Evolutionary conservation across 169 alveolate genomes (phyloP), one percentile per base, ranked within the genome.

Genomic region (Amoebophrya sp.): DNA sequence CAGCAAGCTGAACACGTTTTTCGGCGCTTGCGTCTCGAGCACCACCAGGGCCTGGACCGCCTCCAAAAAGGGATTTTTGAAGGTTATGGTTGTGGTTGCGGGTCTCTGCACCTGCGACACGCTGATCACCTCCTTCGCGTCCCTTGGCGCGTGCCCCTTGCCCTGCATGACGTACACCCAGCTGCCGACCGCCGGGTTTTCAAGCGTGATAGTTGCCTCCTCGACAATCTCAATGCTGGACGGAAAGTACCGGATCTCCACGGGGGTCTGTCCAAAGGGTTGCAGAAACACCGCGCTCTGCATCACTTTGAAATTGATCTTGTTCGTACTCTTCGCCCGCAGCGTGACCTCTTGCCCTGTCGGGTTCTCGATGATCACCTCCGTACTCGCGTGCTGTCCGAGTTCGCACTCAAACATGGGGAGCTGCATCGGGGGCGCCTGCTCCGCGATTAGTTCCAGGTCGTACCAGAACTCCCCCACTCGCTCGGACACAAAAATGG

Each of bases 1-100:
- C 35, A 96, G 95, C 40, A 95, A 90, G 47, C 92, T 53, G 94
- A 96, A 96, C 41, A 91, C 95, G 40, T 93, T 90, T 29, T 18
- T 14, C 53, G 38, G 90, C 53, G 92, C 96, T 90, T 95, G 95
- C 40, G 97, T 95, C 94, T 96, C 97, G 92, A 97, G 94, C 39
- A 94, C 94, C 32, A 97, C 94, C 89, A 93, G 92, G 7, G 96
- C 97, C n/a, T 93, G 77, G 55, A 97, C 92, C 77, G 96, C 93
- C 94, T 97, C 98, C 94, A 97, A 95, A 92, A 97, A 96, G 23
- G 99, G 99, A 93, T 97, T 97, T 93, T 96, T 95, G 93, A 95
- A 95, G 40, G 94, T 91, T 88, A 95, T 93, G 35, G 95, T 93
- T 38, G 94, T 77, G 39, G 96, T 93, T 77, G 90, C 91, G 0